Conservation (phyloP, 495 filamentous ascomycete species). For the Penicillium chermesinum region DNA sequence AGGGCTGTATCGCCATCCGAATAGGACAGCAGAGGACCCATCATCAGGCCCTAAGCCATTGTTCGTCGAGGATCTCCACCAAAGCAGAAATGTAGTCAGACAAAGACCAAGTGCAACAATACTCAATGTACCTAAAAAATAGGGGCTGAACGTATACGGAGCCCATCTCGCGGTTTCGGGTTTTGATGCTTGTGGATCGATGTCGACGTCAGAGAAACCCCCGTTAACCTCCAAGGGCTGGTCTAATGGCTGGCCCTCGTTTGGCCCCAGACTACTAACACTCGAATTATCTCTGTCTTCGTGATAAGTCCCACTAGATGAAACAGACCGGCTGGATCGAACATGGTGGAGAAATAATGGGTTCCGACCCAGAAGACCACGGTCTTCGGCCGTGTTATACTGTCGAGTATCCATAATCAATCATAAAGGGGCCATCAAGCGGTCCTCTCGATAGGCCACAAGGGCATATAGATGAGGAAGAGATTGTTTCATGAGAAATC, state of each 20-base stretch:
- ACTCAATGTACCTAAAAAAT: slow-evolving; percentile 6
- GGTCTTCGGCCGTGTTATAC: slow-evolving; percentile 8
- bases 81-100: slow-evolving; percentile 10
- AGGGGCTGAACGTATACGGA: slow-evolving; percentile 12
- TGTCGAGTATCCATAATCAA: slow-evolving; percentile 5
- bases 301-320: not conserved
- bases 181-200: not conserved
- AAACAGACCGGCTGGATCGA: slow-evolving; percentile 11
- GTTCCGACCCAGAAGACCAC: slow-evolving; percentile 6
- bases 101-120: slow-evolving; percentile 5
- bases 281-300: not conserved
- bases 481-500: not conserved
- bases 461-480: not conserved
- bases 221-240: not conserved
- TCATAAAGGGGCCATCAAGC: not conserved
- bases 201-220: not conserved
- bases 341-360: slow-evolving; percentile 9
- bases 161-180: slow-evolving; percentile 1
- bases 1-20: slow-evolving; percentile 30
- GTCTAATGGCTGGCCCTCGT: not conserved
- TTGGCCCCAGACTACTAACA: not conserved
- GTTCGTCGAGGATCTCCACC: slow-evolving; percentile 18
- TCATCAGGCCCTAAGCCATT: slow-evolving; percentile 26
- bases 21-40: slow-evolving; percentile 22
- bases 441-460: not conserved